Evolutionary conservation across 1,284 basidiomycete species (phyloP), one percentile per base, ranked within the genome.

Genomic region (Puccinia polysora): DNA sequence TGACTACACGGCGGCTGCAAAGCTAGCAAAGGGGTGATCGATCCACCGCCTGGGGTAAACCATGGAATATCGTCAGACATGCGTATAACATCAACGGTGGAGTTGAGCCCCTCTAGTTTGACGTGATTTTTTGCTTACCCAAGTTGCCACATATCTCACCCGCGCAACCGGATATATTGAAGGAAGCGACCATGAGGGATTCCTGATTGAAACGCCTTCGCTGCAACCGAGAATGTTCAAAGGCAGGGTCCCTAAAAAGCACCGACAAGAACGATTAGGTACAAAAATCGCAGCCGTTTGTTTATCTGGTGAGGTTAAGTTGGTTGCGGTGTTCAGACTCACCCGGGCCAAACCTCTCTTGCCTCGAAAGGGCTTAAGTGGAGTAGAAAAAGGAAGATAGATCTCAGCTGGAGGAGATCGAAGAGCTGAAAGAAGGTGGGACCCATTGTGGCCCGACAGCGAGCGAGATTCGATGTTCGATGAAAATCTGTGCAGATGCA

Each of bases 191-290:
- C 2, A 56, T 47, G 8, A 52, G 23, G 34, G 53, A 58, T 34
- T 70, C 67, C 60, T 70, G 67, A 32, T 43, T 50, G 38, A 70
- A 70, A 28, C 67, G 67, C 32, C 67, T 55, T 18, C 67, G 67
- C n/a, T 43, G 36, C 14, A 70, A 47, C 20, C 45, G 56, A 60
- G 59, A 25, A 8, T 8, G 25, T 6, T 23, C 43, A 30, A 64
- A 64, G 10, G 62, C 30, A 50, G 47, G 43, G 50, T 64, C 62
- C n/a, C 62, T 64, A n/a, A 25, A 25, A 25, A n/a, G 5, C 34
- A 59, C 15, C 34, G 56, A 40, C 8, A 38, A 8, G 25, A 23
- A 7, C 38, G 58, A 5, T 25, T 14, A 43, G 23, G 10, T 23
- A 25, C 15, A 10, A 45, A 45, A 45, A 45, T n/a, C 40, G 10